Base-by-base conservation (phyloP, 2,329 filamentous ascomycete species). In the Penicillium glabrum region DNA sequence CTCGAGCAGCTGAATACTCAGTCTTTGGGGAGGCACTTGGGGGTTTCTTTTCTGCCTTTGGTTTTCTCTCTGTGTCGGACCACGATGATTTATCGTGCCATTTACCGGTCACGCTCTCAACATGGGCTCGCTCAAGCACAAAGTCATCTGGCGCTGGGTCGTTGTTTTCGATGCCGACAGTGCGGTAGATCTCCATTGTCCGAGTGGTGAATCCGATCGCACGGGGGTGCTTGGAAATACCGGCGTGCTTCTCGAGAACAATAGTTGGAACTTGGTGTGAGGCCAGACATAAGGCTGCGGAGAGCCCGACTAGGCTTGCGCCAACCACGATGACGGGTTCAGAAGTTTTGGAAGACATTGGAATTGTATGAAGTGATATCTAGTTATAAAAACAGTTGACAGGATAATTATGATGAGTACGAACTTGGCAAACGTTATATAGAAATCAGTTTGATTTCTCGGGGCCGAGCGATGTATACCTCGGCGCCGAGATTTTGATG, bases 301-400 rank as follows among this genome's bases (percentile, higher is more conserved):
- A 72, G 11, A 79, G 69, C 23, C 76, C 77, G 24, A 77, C 73
- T 1, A 77, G 69, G 27, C 72, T 74, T 16, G 72, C 75, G 16
- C 77, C 76, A 2, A 79, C 64, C 26, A 79, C 69, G 10, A 78
- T 66, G 35, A 78, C 66, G 24, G 64, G 65, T 24, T 56, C 46
- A 11, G 46, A 1, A 16, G 31, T 19, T 9, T 7, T 39, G 37
- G 24, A 4, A 35, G 46, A 6, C 46, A 48, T 48, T 13, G 13
- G 3, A 23, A 23, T 1, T n/a, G 1, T 9, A 19, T 39, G 3
- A 19, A n/a, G 7, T 39, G 16, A 23, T 10, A 19, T n/a, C 10
- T 41, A 10, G 16, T 23, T 3, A 14, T 37, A 1, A n/a, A n/a
- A 24, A 16, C 3, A 26, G 29, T 23, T 24, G 19, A 35, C 13